These are phyloP conservation scores for Neofusicoccum ribis DNA, from an alignment of 2,329 filamentous ascomycete species.

Conservation along the genomic window DNA sequence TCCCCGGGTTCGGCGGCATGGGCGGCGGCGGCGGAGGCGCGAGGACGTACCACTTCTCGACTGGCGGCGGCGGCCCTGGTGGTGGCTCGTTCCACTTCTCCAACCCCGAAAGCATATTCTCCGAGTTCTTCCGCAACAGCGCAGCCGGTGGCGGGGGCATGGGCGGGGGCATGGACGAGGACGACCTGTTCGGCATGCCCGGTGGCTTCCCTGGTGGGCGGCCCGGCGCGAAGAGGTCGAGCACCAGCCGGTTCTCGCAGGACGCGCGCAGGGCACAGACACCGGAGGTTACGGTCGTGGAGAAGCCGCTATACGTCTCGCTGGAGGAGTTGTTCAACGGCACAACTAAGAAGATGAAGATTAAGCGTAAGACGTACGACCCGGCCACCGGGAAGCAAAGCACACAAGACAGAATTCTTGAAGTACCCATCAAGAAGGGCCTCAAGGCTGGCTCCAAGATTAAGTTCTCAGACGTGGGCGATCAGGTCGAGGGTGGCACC, in stretches of 20 bases:
- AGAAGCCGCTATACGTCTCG: slow-evolving; percentile 76
- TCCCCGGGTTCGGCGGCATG: slow-evolving; percentile 54
- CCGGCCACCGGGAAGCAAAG: slow-evolving; percentile 75
- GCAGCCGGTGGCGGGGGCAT: slow-evolving; percentile 48
- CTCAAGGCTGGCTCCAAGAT: slow-evolving; percentile 98
- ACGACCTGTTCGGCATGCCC: slow-evolving; percentile 47
- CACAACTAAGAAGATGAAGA: slow-evolving; percentile 94
- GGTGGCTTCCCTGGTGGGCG: slow-evolving; percentile 33
- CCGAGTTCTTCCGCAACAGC: slow-evolving; percentile 70
- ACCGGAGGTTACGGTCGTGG: slow-evolving; percentile 87
- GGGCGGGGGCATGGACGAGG: slow-evolving; percentile 43
- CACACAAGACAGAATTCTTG: slow-evolving; percentile 84
- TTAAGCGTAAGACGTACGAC: slow-evolving; percentile 94
- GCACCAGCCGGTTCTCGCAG: slow-evolving; percentile 37
- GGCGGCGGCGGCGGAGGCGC: slow-evolving; percentile 51
- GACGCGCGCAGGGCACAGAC: slow-evolving; percentile 53
- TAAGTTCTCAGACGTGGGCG: slow-evolving; percentile 96
- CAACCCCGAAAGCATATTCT: slow-evolving; percentile 80
- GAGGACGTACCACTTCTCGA: slow-evolving; percentile 66
- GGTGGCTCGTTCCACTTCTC: slow-evolving; percentile 76
- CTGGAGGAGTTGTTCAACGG: slow-evolving; percentile 89
- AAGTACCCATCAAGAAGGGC: slow-evolving; percentile 93
- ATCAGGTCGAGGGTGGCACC: slow-evolving; percentile 92
- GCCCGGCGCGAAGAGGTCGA: slow-evolving; percentile 33
- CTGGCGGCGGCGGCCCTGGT: slow-evolving; percentile 51